Percentiles rank a stretch among this genome's conserved stretches.
phyloP scores from a whole-genome alignment of 2,329 filamentous ascomycete species.

The Diaporthe amygdali region DNA sequence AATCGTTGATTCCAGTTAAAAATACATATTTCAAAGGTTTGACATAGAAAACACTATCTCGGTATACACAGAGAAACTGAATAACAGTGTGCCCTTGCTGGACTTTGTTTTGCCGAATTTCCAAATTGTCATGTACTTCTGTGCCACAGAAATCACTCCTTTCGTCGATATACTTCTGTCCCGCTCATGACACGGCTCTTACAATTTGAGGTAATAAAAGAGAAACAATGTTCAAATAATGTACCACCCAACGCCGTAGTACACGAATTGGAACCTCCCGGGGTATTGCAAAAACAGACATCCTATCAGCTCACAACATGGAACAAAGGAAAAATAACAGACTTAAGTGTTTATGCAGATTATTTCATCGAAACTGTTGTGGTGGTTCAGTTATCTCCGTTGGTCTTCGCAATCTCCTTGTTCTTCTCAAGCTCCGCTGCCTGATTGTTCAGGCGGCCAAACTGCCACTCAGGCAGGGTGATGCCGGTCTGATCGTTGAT shows the following conservation, averaged over 20 bases:
- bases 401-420: conserved; percentile 44
- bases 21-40: not conserved
- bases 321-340: not conserved
- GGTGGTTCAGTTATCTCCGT: not conserved
- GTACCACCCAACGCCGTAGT: not conserved
- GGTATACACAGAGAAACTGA: not conserved
- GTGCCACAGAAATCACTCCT: not conserved
- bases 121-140: no score
- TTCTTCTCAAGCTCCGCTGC: conserved; percentile 40
- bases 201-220: not conserved
- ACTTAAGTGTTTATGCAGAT: not conserved
- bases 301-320: not conserved
- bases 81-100: not conserved
- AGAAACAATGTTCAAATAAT: not conserved
- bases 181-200: not conserved
- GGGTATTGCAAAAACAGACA: not conserved
- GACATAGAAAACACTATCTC: not conserved
- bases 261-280: not conserved
- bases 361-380: not conserved
- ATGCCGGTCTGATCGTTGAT: conserved; percentile 92
- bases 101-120: not conserved
- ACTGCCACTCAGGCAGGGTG: conserved; percentile 77
- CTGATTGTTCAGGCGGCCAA: conserved; percentile 52
- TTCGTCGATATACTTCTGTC: not conserved
- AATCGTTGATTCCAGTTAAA: no score